Evolutionary conservation across 192 early-diverging fungal species (phyloP).

Genomic region (Irineochytrium annulatum): DNA sequence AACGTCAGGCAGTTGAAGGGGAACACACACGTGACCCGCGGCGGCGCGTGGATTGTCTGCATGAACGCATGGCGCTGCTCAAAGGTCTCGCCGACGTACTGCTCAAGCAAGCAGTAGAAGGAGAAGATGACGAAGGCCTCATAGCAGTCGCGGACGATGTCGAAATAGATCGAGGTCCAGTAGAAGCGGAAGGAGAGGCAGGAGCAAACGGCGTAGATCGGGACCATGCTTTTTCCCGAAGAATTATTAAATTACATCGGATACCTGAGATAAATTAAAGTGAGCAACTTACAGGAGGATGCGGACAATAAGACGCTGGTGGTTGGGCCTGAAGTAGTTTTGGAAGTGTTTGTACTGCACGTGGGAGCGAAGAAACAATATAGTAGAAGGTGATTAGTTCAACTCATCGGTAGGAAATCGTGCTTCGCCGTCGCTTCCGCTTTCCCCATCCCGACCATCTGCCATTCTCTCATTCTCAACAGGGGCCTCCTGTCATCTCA

Average conservation of each 20-base stretch:
- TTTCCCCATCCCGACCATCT: too few relatives aligned
- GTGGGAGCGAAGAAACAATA: not conserved
- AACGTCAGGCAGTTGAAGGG: constrained; percentile 66
- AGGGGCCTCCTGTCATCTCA: not conserved
- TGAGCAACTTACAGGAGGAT: constrained; percentile 54
- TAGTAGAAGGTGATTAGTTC: not conserved
- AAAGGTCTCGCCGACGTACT: constrained; percentile 56
- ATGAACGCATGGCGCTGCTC: constrained; percentile 44
- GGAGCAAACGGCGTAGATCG: constrained; percentile 67
- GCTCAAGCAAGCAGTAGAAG: constrained; percentile 69
- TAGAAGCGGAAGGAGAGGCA: constrained; percentile 70
- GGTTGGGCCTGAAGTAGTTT: constrained; percentile 44
- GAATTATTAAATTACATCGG: too few relatives aligned
- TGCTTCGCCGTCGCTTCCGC: too few relatives aligned
- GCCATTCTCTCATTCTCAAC: too few relatives aligned
- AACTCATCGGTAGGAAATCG: not conserved
- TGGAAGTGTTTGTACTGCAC: constrained; percentile 25
- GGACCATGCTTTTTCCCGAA: constrained; percentile 67
- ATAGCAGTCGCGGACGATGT: constrained; percentile 64
- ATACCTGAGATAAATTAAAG: not conserved
- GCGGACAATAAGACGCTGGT: constrained; percentile 75
- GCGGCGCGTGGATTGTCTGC: constrained; percentile 29
- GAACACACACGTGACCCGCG: constrained; percentile 46
- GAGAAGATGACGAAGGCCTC: constrained; percentile 72
- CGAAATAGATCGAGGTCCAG: constrained; percentile 58